These are phyloP conservation scores for Omphalotus guepiniiformis DNA, from an alignment of 768 basidiomycete species.

Conservation along the genomic window DNA sequence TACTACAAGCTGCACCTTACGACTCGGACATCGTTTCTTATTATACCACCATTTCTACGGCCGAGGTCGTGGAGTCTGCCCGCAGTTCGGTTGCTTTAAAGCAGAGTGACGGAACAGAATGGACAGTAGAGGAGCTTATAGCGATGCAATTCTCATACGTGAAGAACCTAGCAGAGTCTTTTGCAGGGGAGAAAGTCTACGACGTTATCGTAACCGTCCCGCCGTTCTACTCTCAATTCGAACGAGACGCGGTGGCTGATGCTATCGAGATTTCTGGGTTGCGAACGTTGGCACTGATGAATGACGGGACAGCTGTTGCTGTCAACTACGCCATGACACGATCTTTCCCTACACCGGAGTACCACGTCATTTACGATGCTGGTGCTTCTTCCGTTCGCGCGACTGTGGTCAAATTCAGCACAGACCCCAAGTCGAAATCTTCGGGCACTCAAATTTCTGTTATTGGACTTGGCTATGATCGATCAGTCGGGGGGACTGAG, in stretches of 20 bases:
- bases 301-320: slow-evolving; percentile 93
- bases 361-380: slow-evolving; percentile 92
- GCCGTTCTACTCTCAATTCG: slow-evolving; percentile 83
- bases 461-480: slow-evolving; percentile 79
- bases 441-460: slow-evolving; percentile 70
- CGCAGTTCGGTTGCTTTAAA: slow-evolving; percentile 60
- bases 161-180: slow-evolving; percentile 77
- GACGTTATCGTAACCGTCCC: slow-evolving; percentile 92
- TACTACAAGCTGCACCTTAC: slow-evolving; percentile 69
- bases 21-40: slow-evolving; percentile 56
- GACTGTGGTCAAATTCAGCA: slow-evolving; percentile 68
- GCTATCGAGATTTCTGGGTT: slow-evolving; percentile 91
- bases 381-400: slow-evolving; percentile 82
- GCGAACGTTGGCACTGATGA: slow-evolving; percentile 76
- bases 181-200: slow-evolving; percentile 69
- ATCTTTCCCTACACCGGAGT: slow-evolving; percentile 71
- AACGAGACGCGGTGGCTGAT: slow-evolving; percentile 88
- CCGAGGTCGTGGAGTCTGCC: slow-evolving; percentile 46
- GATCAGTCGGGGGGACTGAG: slow-evolving; percentile 72
- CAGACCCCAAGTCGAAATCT: slow-evolving; percentile 48
- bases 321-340: slow-evolving; percentile 98
- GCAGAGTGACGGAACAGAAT: slow-evolving; percentile 61
- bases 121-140: slow-evolving; percentile 85
- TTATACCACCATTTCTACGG: slow-evolving; percentile 52
- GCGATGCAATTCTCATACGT: slow-evolving; percentile 94